Conservation (phyloP, 129 eudicot genomes). For the Escallonia rubra region DNA sequence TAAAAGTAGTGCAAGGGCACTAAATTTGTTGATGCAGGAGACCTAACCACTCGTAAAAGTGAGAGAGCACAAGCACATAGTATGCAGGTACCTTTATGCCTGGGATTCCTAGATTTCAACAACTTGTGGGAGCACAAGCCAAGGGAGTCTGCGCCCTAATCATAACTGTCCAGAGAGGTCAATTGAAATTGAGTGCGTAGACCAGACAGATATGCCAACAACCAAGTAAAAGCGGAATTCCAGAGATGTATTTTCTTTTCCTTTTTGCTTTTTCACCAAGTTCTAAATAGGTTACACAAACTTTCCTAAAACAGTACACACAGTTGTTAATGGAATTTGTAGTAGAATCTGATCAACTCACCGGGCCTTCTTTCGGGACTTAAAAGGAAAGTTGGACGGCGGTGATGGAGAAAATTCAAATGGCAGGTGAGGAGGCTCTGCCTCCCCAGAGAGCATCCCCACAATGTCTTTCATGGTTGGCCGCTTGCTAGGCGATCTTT, state of each 20-base stretch:
- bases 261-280: constrained; percentile 23
- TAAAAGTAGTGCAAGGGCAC: constrained; percentile 37
- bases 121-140: constrained; percentile 28
- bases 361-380: constrained; percentile 71
- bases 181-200: constrained; percentile 14
- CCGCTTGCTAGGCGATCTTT: constrained; percentile 66
- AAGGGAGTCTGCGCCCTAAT: constrained; percentile 32
- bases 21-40: constrained; percentile 35
- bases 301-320: constrained; percentile 16
- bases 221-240: constrained; percentile 12
- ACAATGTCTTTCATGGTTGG: constrained; percentile 86
- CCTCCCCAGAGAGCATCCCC: constrained; percentile 72
- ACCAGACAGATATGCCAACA: constrained; percentile 19
- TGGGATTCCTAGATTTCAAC: constrained; percentile 71
- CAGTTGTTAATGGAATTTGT: constrained; percentile 23
- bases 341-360: constrained; percentile 38
- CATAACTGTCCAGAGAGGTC: constrained; percentile 33
- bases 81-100: constrained; percentile 43
- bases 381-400: constrained; percentile 75
- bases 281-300: constrained; percentile 4
- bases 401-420: constrained; percentile 98
- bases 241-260: constrained; percentile 13
- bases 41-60: constrained; percentile 27
- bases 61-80: constrained; percentile 19
- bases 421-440: constrained; percentile 89